Evolutionary conservation across 192 early-diverging fungal species (phyloP).

Genomic region (Coemansia furcata): DNA sequence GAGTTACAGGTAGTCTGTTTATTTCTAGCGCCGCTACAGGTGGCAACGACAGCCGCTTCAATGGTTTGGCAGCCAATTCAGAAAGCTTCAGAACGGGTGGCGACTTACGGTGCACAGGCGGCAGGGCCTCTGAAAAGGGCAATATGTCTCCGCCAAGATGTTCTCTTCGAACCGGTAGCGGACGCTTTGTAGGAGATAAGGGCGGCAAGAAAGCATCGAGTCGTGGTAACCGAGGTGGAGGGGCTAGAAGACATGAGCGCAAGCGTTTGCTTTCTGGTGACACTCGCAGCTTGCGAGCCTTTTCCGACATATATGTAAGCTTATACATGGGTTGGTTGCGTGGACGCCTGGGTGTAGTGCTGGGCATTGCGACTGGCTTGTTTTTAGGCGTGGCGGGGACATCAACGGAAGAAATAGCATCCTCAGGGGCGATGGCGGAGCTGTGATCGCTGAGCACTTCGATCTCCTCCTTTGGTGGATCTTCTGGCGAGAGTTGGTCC

Average conservation of each 20-base stretch:
- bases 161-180: constrained; percentile 5
- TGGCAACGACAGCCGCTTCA: background rate
- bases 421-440: background rate
- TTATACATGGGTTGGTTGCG: constrained; percentile 4
- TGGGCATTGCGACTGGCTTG: background rate
- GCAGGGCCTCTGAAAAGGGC: constrained; percentile 8
- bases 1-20: background rate
- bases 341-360: background rate
- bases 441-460: background rate
- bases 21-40: background rate
- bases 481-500: background rate
- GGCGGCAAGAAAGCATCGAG: background rate
- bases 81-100: background rate
- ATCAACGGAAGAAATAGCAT: background rate
- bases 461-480: constrained; percentile 1
- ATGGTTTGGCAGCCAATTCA: background rate
- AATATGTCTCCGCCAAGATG: constrained; percentile 11
- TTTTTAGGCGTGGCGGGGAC: background rate
- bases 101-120: background rate
- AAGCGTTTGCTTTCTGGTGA: constrained; percentile 12
- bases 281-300: constrained; percentile 15
- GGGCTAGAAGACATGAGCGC: background rate
- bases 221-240: background rate
- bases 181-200: constrained; percentile 6
- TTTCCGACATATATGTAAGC: constrained; percentile 19